Evolutionary conservation across 495 filamentous ascomycete species (phyloP), one percentile per base, ranked within the genome.

Genomic region (Penicillium robsamsonii): DNA sequence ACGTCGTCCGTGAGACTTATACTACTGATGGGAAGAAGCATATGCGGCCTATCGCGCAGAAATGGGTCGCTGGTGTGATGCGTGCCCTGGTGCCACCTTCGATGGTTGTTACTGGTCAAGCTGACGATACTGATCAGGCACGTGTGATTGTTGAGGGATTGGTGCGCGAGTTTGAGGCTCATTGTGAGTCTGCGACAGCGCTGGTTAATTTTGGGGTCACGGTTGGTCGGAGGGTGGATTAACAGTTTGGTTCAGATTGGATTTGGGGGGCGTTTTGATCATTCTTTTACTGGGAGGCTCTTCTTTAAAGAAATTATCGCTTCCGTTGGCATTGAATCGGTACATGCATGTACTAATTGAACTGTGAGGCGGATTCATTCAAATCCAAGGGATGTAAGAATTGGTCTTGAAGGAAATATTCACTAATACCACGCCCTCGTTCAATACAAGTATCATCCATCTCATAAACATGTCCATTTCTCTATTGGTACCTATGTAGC

Each of bases 181-280:
- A 64, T 47, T 63, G 46, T 47, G 11, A 31, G 29, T 15, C 47
- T 30, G 61, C 61, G 4, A 20, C 57, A 24, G 58, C 61, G 20
- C 31, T 62, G 57, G 54, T 64, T 22, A 64, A 61, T 45, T 46
- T 58, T 48, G 56, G 63, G 18, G 61, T 64, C 50, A 55, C 58
- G 47, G 56, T 64, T 43, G 64, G 45, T 29, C 59, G 57, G 56
- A 59, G 47, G 50, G 46, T 40, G 30, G 45, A 46, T 41, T 58
- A 40, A 58, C 38, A 4, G 3, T 13, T 38, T 2, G 15, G 15
- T 13, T 13, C 4, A 11, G 11, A 20, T 51, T 41, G 22, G 25
- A 1, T 30, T 13, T 30, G 9, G 25, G 22, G 22, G 22, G 22
- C 2, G 1, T 22, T 22, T 22, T 22, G 22, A 22, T 22, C 22